phyloP scores from a whole-genome alignment of 78 protist genomes.

The Dictyostelium intermedium region DNA sequence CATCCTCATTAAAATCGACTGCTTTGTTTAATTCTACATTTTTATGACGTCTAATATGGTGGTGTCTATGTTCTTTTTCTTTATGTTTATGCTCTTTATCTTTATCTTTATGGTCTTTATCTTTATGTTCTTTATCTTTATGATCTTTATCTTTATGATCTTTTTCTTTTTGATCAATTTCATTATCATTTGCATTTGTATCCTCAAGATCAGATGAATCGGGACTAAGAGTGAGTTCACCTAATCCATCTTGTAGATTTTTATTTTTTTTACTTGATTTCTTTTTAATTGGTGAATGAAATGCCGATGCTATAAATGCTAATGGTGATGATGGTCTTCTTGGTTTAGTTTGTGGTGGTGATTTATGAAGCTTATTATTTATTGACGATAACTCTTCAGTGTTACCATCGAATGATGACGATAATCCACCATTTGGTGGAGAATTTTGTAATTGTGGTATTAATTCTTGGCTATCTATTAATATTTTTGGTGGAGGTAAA shows the following conservation, averaged over 20 bases:
- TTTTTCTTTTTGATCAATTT: neutral
- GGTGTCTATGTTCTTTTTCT: neutral
- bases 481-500: constrained; percentile 11
- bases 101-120: neutral
- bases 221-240: neutral
- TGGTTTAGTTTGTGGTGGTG: constrained; percentile 19
- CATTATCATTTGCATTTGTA: neutral
- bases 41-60: neutral
- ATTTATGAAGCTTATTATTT: neutral
- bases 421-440: neutral
- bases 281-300: constrained; percentile 17
- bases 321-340: constrained; percentile 72
- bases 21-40: neutral
- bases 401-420: neutral
- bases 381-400: neutral
- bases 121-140: neutral
- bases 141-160: neutral
- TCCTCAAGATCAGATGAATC: neutral
- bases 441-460: neutral
- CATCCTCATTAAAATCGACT: neutral
- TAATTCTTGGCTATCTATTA: neutral
- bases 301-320: constrained; percentile 51
- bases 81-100: neutral
- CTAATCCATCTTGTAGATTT: neutral
- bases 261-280: constrained; percentile 6